These are phyloP conservation scores for Phyllachora maydis DNA, from an alignment of 2,329 filamentous ascomycete genomes.

Conservation along the genomic window DNA sequence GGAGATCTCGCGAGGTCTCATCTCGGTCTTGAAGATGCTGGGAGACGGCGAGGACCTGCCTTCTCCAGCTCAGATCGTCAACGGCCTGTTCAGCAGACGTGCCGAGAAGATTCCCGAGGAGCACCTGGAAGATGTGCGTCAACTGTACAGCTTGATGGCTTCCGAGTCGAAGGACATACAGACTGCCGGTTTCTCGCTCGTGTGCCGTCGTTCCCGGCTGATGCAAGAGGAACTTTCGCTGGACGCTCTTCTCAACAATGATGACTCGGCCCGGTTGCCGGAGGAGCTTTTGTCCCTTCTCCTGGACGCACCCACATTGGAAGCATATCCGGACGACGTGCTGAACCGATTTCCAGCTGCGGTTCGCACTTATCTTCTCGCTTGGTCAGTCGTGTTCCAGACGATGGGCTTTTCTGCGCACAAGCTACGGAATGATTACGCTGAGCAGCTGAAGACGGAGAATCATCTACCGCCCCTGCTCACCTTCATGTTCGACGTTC, in stretches of 20 bases:
- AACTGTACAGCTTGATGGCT: conserved; percentile 57
- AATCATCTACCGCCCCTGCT: conserved; percentile 49
- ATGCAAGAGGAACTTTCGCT: conserved; percentile 68
- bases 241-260: conserved; percentile 53
- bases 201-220: conserved; percentile 62
- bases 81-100: conserved; percentile 51
- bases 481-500: conserved; percentile 63
- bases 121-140: conserved; percentile 39
- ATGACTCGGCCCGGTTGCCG: conserved; percentile 51
- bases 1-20: conserved; percentile 31
- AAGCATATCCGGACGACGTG: conserved; percentile 42
- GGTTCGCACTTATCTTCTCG: conserved; percentile 63
- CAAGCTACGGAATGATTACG: conserved; percentile 66
- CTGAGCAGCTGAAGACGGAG: conserved; percentile 55
- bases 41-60: conserved; percentile 25
- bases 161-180: conserved; percentile 59
- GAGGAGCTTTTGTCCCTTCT: conserved; percentile 73
- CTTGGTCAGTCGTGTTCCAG: conserved; percentile 82
- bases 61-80: conserved; percentile 54
- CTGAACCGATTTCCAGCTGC: conserved; percentile 48
- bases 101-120: conserved; percentile 42
- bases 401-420: conserved; percentile 61
- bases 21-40: conserved; percentile 39
- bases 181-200: conserved; percentile 56
- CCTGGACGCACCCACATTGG: conserved; percentile 53